Base-by-base conservation (phyloP, 306 rosid species). In the Quercus wislizeni region DNA sequence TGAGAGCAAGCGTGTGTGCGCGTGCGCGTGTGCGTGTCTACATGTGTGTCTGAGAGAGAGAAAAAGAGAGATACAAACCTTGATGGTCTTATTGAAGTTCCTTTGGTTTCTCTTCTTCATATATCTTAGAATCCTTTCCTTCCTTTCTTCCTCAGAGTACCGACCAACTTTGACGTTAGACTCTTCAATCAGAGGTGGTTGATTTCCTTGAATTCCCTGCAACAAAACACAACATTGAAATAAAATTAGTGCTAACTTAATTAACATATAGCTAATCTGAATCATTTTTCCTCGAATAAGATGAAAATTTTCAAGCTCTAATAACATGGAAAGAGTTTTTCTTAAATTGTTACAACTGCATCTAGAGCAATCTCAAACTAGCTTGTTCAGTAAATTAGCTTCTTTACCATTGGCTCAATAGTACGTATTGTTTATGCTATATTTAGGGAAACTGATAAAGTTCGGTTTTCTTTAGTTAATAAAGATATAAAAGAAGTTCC, bases 41-140 rank as follows among this genome's bases (percentile, higher is more conserved):
- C 15, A 12, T 12, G 17, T 49, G 54, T 12, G 17, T 3, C 17
- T 49, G 11, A n/a, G 63, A 38, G 55, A 46, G n/a, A 56, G n/a
- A 55, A 9, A 56, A 8, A 17, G 9, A 33, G 19, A 80, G 38
- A 68, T 59, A 79, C 43, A 73, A 15, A 90, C 94, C 94, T 90
- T 90, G 71, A 90, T 90, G 57, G 94, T 90, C 82, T 95, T 95
- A 87, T 90, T 95, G 83, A 92, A 95, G 87, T 95, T 95, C 69
- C 99, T 91, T 83, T 92, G 98, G 81, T 91, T 90, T 92, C 99
- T 90, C 83, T 95, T 95, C 91, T 91, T 91, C 90, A 95, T 83
- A 77, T 95, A 95, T 74, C 97, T 90, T 17, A 85, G 88, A 81
- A 95, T 95, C 81, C 92, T 86, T 77, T 92, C 91, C 78, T 91